Percentiles rank a stretch among this genome's conserved stretches.
Conservation (phyloP, 106 monocot genomes). For the Dendrobium officinale region DNA sequence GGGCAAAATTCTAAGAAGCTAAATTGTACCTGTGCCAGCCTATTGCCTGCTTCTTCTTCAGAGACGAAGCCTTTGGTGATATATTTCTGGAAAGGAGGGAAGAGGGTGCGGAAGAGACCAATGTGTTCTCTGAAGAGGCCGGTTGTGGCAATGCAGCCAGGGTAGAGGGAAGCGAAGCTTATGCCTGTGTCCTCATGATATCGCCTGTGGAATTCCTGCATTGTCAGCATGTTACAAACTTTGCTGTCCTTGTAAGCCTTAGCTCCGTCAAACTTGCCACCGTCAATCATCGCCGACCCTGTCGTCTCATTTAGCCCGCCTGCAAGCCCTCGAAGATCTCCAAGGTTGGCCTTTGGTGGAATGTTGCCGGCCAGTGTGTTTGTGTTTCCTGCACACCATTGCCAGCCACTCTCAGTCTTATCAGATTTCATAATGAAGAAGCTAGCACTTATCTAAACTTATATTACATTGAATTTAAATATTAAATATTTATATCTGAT, state of each 20-base stretch:
- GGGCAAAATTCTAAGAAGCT: no score
- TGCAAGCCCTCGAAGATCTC: constrained; percentile 67
- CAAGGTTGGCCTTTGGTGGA: constrained; percentile 88
- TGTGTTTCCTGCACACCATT: constrained; percentile 57
- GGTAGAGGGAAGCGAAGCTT: constrained; percentile 84
- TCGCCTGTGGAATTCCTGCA: constrained; percentile 92
- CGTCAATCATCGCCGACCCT: constrained; percentile 75
- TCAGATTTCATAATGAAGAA: not conserved
- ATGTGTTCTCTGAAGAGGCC: constrained; percentile 94
- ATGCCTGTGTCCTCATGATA: constrained; percentile 89
- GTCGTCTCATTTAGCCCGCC: constrained; percentile 50
- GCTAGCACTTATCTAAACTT: no score
- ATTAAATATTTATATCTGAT: no score
- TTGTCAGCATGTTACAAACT: constrained; percentile 97
- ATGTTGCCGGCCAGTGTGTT: constrained; percentile 92
- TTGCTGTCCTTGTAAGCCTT: constrained; percentile 99
- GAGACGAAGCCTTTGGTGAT: constrained; percentile 92
- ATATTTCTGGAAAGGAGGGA: constrained; percentile 98
- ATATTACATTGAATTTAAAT: no score
- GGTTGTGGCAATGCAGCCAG: constrained; percentile 92
- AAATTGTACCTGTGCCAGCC: constrained; percentile 69
- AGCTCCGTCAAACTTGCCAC: constrained; percentile 71
- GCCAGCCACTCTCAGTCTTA: not conserved
- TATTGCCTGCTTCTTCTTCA: constrained; percentile 82
- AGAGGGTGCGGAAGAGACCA: constrained; percentile 74